Base-by-base conservation (phyloP, 2,329 filamentous ascomycete genomes). In the Hymenoscyphus repandus region DNA sequence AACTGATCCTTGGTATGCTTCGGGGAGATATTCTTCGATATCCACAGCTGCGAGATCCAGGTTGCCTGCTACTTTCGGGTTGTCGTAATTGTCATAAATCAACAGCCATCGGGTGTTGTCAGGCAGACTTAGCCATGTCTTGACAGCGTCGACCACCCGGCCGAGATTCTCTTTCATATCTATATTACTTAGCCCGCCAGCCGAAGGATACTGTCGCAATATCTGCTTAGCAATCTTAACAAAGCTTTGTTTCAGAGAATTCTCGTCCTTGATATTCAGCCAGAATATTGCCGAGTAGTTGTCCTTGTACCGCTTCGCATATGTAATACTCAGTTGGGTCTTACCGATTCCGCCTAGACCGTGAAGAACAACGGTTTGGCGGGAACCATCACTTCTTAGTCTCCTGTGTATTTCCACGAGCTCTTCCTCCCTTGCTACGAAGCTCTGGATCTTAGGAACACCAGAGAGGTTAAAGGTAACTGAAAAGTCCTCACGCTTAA, bases 331-430 rank as follows among this genome's bases (percentile, higher is more conserved):
- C 17, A 73, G 62, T 55, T 74, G 68, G n/a, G 72, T 74, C 61
- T 75, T 75, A 30, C 69, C 71, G 36, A 74, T 73, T 11, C 71
- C 70, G 15, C 72, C 70, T 1, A 72, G 58, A 7, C 72, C 71
- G 22, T 72, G 49, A 37, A 54, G 45, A 50, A 55, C 39, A 38
- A 55, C 48, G 41, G 27, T 38, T 39, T 42, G 45, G 11, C 52
- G 53, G n/a, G n/a, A n/a, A 22, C 59, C 57, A 53, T 66, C 50
- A 20, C 60, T 49, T 10, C 43, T 45, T 45, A 69, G 60, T 47
- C 22, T 52, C 27, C 47, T 49, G 39, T 62, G 61, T 48, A 70
- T 69, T 38, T 63, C 56, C 34, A 39, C 45, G 1, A 69, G 59
- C 54, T 69, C 63, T 13, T 55, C 38, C 40, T 63, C 48, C 57